Evolutionary conservation across 306 rosid genomes (phyloP).

Genomic region (Prunus mira): DNA sequence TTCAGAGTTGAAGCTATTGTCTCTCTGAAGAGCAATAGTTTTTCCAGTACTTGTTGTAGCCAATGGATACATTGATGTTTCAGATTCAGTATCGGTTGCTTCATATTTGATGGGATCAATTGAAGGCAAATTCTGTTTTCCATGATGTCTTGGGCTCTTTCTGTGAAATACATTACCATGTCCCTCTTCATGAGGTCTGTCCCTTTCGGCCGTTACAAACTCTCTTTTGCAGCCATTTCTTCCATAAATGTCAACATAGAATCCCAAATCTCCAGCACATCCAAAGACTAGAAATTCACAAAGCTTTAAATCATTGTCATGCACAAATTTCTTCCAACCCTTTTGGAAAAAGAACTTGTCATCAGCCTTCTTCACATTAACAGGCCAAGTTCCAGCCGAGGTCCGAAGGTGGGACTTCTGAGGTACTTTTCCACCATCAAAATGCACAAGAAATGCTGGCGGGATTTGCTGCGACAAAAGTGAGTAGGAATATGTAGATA

Average conservation of each 20-base stretch:
- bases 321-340: constrained; percentile 19
- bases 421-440: background rate
- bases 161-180: background rate
- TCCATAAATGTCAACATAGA: constrained; percentile 7
- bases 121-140: no score
- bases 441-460: background rate
- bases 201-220: background rate
- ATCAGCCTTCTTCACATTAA: background rate
- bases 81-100: background rate
- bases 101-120: background rate
- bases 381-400: background rate
- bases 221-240: background rate
- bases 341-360: background rate
- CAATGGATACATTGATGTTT: no score
- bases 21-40: background rate
- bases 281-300: constrained; percentile 5
- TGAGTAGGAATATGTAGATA: background rate
- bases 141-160: no score
- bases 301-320: background rate
- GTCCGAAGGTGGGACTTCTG: background rate
- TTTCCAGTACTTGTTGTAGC: background rate
- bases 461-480: background rate
- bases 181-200: no score
- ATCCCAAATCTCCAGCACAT: background rate
- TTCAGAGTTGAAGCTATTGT: background rate